Base-by-base conservation (phyloP, 163 green algal species). In the Coccomyxa subellipsoidea region DNA sequence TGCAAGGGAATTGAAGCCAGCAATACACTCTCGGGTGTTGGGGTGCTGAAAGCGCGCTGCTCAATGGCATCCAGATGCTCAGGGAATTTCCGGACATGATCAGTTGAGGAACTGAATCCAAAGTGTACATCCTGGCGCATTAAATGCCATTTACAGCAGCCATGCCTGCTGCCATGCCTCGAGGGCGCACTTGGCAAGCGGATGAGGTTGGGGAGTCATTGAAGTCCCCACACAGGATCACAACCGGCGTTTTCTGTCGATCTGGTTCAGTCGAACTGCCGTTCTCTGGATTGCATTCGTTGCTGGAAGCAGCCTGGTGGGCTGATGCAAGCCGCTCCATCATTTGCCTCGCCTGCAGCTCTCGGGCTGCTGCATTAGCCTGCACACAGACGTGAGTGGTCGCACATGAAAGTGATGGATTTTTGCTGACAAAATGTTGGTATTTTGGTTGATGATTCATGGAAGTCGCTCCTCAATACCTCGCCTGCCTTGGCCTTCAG, bases 401-500 rank as follows among this genome's bases (percentile, higher is more conserved):
- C 5, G 47, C 47, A 59, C 15, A 8, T 27, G 47, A 18, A 59
- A 59, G 5, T 12, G 47, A 12, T 59, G 47, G 15, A 12, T 8
- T 59, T 12, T 12, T 59, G 1, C 4, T 59, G 47, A 8, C 21
- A 12, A 59, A 2, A 59, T 59, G 47, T 59, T 18, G 23, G 23
- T n/a, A 84, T 77, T 38, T 93, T 91, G 77, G 90, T n/a, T n/a
- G n/a, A n/a, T n/a, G n/a, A n/a, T n/a, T n/a, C n/a, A n/a, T n/a
- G n/a, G n/a, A n/a, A n/a, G n/a, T n/a, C n/a, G n/a, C n/a, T n/a
- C n/a, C n/a, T n/a, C n/a, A n/a, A n/a, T n/a, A 88, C 85, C 4
- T 70, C 78, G 21, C 90, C 90, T 32, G 85, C 89, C 83, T 95
- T 95, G 40, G 92, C 92, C 78, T 96, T 96, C 5, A 96, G 84